A percentile compares a stretch with the other conserved stretches of the same genome.
phyloP scores from a whole-genome alignment of 176 grass and related monocot species.

The Ananas comosus region DNA sequence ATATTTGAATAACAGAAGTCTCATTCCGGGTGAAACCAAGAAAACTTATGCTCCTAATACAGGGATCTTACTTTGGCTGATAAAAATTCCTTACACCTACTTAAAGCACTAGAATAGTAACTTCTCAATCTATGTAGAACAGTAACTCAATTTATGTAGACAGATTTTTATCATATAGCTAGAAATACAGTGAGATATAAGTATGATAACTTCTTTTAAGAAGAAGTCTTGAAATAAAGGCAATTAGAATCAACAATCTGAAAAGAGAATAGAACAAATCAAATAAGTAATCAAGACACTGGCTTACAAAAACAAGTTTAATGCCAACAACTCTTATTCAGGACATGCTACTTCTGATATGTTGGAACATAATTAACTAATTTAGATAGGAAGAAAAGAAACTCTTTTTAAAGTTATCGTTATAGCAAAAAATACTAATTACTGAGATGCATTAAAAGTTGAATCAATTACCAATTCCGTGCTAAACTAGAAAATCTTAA shows the following conservation, averaged over 20 bases:
- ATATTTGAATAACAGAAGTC: not conserved
- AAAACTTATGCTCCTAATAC: too few relatives aligned
- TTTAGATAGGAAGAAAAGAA: not conserved
- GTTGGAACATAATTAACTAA: not conserved
- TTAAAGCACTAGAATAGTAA: too few relatives aligned
- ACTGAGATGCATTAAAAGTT: not conserved
- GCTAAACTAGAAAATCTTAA: not conserved
- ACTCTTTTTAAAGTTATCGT: not conserved
- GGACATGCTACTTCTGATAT: constrained; percentile 1
- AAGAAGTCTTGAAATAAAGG: not conserved
- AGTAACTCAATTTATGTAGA: too few relatives aligned
- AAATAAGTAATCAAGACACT: not conserved
- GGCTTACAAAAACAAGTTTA: not conserved
- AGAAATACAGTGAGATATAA: not conserved
- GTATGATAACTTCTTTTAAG: not conserved
- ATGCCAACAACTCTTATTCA: not conserved
- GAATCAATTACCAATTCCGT: not conserved
- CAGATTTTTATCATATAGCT: not conserved
- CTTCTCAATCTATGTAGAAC: too few relatives aligned
- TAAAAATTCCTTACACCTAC: too few relatives aligned
- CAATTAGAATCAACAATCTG: not conserved
- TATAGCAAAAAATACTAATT: not conserved
- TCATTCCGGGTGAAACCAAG: not conserved
- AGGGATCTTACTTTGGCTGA: too few relatives aligned
- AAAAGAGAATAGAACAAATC: not conserved